Base-by-base conservation (phyloP, 768 basidiomycete genomes). In the Naematelia encephala region DNA sequence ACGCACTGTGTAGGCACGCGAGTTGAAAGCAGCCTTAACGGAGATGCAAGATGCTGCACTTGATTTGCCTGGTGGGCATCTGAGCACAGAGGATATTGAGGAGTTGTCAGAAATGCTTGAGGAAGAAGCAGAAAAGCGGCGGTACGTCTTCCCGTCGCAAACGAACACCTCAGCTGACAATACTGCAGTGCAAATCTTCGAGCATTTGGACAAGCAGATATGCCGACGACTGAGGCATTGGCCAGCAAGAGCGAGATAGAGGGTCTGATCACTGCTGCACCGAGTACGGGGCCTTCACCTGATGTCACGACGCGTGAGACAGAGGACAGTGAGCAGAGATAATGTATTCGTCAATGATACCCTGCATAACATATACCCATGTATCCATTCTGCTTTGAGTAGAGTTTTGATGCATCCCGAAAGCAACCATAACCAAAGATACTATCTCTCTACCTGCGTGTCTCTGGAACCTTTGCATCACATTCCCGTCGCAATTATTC, bases 1-100 rank as follows among this genome's bases (percentile, higher is more conserved):
- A 39, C 34, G 34, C 34, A 8, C 43, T 2, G 28, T 21, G 5
- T 42, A 70, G 69, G 69, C 72, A 4, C 51, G 56, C 56, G 63
- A 70, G 39, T 50, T 74, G 1, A 53, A 59, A 3, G 22, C 28
- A 10, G 48, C 54, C 1, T 51, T 74, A 10, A 61, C 62, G 34
- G 30, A 23, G 27, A 74, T 74, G 70, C 60, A 64, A 44, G 0
- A 43, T 1, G 63, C 66, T 4, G 64, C 68, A 3, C 14, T 66
- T 49, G 29, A 52, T 14, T 23, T 74, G 25, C 70, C 70, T 8
- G 73, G 73, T 1, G 73, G 70, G 13, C 52, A 67, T 52, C 23
- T 70, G 22, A 46, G 55, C 10, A 61, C 58, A 1, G 56, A 60
- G 19, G 48, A 66, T 16, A 50, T 69, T 25, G 46, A 44, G n/a